Percentiles rank a stretch among this genome's conserved stretches.
These are phyloP conservation scores for Colletotrichum sp. DNA, from an alignment of 2,329 filamentous ascomycete species.

Conservation along the genomic window DNA sequence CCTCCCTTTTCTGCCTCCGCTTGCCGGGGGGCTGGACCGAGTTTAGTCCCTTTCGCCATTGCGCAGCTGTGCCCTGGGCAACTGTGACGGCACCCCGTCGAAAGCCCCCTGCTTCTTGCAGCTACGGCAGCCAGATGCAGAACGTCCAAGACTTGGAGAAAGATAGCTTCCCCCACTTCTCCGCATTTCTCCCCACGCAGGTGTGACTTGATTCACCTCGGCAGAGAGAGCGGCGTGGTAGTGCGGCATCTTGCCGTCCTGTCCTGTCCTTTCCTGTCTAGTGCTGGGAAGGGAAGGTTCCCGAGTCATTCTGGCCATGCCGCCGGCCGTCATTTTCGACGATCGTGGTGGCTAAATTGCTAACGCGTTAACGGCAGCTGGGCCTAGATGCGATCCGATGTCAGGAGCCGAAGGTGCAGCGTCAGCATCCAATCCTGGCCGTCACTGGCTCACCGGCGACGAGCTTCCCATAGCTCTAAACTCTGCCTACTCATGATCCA, in stretches of 20 bases:
- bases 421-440: background rate
- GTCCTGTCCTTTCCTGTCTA: background rate
- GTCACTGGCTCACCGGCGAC: background rate
- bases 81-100: background rate
- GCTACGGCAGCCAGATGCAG: background rate
- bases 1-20: background rate
- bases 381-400: background rate
- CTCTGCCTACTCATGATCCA: constrained; percentile 10
- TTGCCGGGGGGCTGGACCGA: constrained; percentile 4
- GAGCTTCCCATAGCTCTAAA: background rate
- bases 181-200: constrained; percentile 17
- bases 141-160: constrained; percentile 13
- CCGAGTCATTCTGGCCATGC: background rate
- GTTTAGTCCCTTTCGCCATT: constrained; percentile 9
- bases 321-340: background rate
- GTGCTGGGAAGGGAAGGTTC: background rate
- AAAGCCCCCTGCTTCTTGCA: background rate
- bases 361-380: background rate
- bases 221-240: background rate
- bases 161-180: constrained; percentile 16
- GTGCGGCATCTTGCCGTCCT: constrained; percentile 11
- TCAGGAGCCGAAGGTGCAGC: constrained; percentile 12
- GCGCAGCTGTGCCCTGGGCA: constrained; percentile 4
- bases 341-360: background rate
- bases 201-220: constrained; percentile 7